These are phyloP conservation scores for Dipodascus geniculatus DNA, from an alignment of 805 yeast species.

Conservation along the genomic window DNA sequence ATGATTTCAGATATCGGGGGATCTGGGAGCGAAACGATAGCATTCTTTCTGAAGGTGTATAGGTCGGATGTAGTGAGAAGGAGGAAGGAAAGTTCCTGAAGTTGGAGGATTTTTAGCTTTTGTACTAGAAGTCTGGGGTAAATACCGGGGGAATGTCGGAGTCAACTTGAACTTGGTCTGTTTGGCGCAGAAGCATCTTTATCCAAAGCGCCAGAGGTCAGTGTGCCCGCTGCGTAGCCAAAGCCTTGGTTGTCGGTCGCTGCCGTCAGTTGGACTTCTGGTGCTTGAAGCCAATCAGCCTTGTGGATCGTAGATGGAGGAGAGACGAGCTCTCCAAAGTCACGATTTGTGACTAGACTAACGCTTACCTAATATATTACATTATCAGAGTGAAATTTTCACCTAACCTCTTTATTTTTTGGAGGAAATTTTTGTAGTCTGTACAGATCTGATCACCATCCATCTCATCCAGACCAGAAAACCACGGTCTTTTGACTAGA, in stretches of 20 bases:
- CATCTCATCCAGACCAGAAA: too few relatives aligned
- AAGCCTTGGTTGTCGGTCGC: too few relatives aligned
- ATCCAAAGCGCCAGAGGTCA: neutral
- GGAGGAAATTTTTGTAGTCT: too few relatives aligned
- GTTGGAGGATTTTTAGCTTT: neutral
- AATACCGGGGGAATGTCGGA: neutral
- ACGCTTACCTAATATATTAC: neutral
- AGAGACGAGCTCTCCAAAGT: too few relatives aligned
- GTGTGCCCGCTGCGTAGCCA: too few relatives aligned
- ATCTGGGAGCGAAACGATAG: too few relatives aligned
- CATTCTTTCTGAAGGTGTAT: neutral
- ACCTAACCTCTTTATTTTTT: neutral
- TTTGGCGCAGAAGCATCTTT: neutral
- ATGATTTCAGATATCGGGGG: too few relatives aligned
- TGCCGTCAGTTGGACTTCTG: too few relatives aligned
- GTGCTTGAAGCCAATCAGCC: too few relatives aligned
- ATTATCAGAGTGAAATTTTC: neutral
- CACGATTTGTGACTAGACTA: neutral
- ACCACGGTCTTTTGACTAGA: too few relatives aligned
- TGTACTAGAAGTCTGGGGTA: neutral
- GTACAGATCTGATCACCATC: too few relatives aligned
- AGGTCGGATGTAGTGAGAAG: neutral
- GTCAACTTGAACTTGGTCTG: neutral
- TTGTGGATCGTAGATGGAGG: too few relatives aligned
- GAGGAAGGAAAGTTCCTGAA: neutral